Conservation (phyloP, 805 yeast species). For the Wickerhamomyces bisporus region DNA sequence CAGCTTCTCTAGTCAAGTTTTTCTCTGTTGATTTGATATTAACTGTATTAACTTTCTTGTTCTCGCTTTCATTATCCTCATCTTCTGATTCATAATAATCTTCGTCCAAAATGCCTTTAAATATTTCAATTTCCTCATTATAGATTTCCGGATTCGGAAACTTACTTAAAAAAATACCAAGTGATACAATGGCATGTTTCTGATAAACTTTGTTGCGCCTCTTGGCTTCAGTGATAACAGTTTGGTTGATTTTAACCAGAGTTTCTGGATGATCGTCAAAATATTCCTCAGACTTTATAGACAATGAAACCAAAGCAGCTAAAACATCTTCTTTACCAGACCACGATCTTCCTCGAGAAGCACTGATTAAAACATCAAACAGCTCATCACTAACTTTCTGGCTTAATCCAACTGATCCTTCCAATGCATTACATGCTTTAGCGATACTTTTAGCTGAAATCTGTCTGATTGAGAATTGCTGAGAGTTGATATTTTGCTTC, state of each 20-base stretch:
- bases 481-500: constrained; percentile 46
- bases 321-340: constrained; percentile 77
- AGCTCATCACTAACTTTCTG: constrained; percentile 29
- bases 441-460: constrained; percentile 66
- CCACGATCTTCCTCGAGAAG: constrained; percentile 80
- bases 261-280: constrained; percentile 29
- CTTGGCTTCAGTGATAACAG: constrained; percentile 54
- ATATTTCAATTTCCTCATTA: constrained; percentile 29
- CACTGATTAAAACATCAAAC: constrained; percentile 48
- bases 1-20: constrained; percentile 46
- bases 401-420: constrained; percentile 20
- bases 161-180: constrained; percentile 44
- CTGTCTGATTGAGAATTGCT: constrained; percentile 59
- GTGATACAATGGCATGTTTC: constrained; percentile 43
- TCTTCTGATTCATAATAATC: constrained; percentile 35
- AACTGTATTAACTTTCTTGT: constrained; percentile 19
- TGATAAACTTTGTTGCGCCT: constrained; percentile 65
- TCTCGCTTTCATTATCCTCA: constrained; percentile 34
- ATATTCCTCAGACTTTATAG: constrained; percentile 38
- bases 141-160: constrained; percentile 30
- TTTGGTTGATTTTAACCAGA: constrained; percentile 33
- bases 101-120: constrained; percentile 30
- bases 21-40: constrained; percentile 34
- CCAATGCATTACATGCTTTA: constrained; percentile 46
- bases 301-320: constrained; percentile 59